Percentiles rank a stretch among this genome's conserved stretches.
Conservation (phyloP, 345 rosid species). For the Lepidium aucheri region DNA sequence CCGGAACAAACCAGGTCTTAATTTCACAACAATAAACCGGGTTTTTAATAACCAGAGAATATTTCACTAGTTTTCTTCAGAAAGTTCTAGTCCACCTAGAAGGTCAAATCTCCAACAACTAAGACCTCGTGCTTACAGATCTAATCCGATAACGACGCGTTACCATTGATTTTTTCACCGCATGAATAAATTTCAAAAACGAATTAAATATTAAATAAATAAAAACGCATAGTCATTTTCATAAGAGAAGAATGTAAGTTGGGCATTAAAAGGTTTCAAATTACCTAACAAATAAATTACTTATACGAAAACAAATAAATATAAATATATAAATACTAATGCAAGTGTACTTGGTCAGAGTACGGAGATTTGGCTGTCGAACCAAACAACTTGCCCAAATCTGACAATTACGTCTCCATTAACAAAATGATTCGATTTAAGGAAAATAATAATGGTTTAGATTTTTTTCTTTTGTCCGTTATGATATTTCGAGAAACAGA, state of each 20-base stretch:
- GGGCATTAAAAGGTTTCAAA: not conserved
- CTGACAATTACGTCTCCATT: not conserved
- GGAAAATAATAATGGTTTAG: not conserved
- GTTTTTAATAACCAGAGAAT: conserved; percentile 4
- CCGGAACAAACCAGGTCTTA: not conserved
- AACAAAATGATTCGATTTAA: not conserved
- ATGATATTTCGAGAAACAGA: not conserved
- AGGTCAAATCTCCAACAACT: not conserved
- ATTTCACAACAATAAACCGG: not conserved
- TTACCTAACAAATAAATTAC: not conserved
- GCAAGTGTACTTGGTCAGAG: conserved; percentile 13
- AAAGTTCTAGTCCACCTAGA: conserved; percentile 6
- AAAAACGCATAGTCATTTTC: conserved; percentile 2
- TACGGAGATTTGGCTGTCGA: conserved; percentile 18
- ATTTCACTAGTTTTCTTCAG: conserved; percentile 4
- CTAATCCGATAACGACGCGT: conserved; percentile 18
- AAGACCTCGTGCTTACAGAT: conserved; percentile 11
- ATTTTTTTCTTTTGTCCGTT: not conserved
- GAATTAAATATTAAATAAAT: not conserved
- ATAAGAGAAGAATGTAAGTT: not conserved
- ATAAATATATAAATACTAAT: not conserved
- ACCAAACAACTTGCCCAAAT: conserved; percentile 8
- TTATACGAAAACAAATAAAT: not conserved
- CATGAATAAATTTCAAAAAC: not conserved
- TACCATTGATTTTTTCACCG: not conserved